Percentiles rank a stretch among this genome's conserved stretches.
Evolutionary conservation across 768 basidiomycete species (phyloP).

Genomic region (Panaeolus cyanescens): DNA sequence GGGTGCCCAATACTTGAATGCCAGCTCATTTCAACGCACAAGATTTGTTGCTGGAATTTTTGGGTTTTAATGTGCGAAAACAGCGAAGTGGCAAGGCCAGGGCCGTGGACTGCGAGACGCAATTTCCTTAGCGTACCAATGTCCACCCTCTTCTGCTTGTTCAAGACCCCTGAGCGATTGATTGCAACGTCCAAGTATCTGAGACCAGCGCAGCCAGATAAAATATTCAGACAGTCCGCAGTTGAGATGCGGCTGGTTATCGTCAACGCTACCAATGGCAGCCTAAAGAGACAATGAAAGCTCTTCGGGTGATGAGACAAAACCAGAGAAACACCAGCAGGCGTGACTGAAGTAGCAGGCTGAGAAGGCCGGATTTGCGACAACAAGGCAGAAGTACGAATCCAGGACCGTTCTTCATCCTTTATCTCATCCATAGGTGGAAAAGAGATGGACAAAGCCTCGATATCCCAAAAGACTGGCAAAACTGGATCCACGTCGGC

Average conservation of each 20-base stretch:
- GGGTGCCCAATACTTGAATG: not conserved
- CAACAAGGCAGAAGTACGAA: not conserved
- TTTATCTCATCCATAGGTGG: too few species aligned
- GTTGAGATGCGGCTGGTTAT: not conserved
- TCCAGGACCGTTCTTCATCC: too few species aligned
- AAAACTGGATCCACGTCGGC: too few species aligned
- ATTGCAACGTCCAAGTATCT: not conserved
- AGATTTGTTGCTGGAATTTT: too few species aligned
- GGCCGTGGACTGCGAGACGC: too few species aligned
- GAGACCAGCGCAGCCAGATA: not conserved
- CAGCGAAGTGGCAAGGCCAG: not conserved
- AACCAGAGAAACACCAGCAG: not conserved
- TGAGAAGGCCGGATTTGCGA: not conserved
- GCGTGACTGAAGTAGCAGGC: not conserved
- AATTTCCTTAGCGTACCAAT: not conserved
- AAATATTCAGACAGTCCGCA: not conserved
- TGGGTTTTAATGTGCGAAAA: too few species aligned
- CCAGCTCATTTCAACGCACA: not conserved
- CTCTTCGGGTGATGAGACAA: not conserved
- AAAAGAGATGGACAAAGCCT: too few species aligned
- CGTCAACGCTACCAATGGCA: not conserved
- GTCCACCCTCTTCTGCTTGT: too few species aligned
- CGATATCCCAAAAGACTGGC: too few species aligned
- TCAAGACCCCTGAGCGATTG: too few species aligned
- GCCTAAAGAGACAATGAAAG: not conserved